These are phyloP conservation scores for Senecio squalidus DNA, from an alignment of 140 eudicot genomes.

Conservation along the genomic window DNA sequence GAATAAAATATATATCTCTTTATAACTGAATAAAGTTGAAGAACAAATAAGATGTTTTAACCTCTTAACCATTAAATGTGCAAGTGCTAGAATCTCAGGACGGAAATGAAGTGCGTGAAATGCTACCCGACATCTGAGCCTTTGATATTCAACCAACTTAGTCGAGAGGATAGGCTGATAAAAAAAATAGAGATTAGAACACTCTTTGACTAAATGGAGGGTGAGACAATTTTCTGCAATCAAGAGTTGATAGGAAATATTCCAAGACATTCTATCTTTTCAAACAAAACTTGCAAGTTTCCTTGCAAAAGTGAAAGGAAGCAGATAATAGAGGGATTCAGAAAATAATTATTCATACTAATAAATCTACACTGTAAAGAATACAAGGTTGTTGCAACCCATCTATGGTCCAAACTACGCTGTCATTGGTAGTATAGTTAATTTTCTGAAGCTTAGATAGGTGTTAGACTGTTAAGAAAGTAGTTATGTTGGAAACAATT, in stretches of 20 bases:
- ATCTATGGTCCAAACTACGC: background rate
- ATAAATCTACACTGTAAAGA: background rate
- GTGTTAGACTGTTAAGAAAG: background rate
- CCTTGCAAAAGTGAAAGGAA: slow-evolving; percentile 1
- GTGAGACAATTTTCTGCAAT: slow-evolving; percentile 8
- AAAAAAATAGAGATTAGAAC: slow-evolving; percentile 14
- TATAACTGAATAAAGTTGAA: slow-evolving; percentile 2
- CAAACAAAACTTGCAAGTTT: background rate
- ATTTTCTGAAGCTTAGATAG: background rate
- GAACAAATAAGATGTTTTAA: slow-evolving; percentile 16
- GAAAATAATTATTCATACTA: background rate
- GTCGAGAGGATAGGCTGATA: slow-evolving; percentile 69
- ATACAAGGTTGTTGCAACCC: background rate
- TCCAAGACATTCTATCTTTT: slow-evolving; percentile 4
- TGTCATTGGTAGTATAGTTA: background rate
- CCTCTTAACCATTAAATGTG: slow-evolving; percentile 75
- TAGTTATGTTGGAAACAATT: background rate
- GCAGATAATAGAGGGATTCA: background rate
- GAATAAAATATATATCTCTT: background rate
- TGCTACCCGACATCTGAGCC: slow-evolving; percentile 98
- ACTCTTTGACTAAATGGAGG: background rate
- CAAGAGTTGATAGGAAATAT: slow-evolving; percentile 9
- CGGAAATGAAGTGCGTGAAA: slow-evolving; percentile 93
- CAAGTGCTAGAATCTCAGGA: slow-evolving; percentile 65
- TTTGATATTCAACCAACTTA: slow-evolving; percentile 84